Percentiles rank a stretch among this genome's conserved stretches.
Conservation (phyloP, 176 grass and related monocot species). For the Echinochloa phyllopogon region DNA sequence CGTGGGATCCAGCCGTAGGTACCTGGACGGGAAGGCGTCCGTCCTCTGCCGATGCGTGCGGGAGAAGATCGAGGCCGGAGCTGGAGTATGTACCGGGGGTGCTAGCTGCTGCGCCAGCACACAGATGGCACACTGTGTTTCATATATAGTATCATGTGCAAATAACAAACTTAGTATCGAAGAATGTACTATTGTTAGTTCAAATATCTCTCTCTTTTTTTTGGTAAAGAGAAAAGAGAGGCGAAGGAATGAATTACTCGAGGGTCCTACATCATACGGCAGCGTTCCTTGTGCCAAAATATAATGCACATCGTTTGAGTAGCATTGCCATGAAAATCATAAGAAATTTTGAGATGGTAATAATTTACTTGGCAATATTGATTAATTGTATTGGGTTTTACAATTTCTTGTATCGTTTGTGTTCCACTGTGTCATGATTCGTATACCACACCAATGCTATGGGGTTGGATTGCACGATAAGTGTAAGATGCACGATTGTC, state of each 20-base stretch:
- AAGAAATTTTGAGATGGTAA: not conserved
- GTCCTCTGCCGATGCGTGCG: slow-evolving; percentile 26
- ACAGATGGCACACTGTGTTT: not conserved
- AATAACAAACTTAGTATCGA: not conserved
- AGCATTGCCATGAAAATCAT: not conserved
- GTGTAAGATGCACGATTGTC: not conserved
- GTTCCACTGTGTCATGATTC: not conserved
- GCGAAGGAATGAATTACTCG: not conserved
- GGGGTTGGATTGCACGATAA: not conserved
- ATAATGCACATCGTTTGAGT: not conserved
- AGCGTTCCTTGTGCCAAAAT: not conserved
- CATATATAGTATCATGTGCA: not conserved
- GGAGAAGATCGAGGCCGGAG: slow-evolving; percentile 13
- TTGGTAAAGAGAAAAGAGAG: not conserved
- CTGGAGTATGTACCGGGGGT: not conserved
- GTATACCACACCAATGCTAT: not conserved
- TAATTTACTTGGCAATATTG: not conserved
- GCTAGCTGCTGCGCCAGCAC: not conserved
- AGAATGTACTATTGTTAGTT: not conserved
- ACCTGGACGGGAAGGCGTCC: not conserved
- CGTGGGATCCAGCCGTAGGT: not conserved
- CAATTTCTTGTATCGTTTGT: not conserved
- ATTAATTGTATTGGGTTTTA: not conserved
- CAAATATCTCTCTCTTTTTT: not conserved
- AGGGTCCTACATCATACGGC: too few relatives aligned